Base-by-base conservation (phyloP, 2,329 filamentous ascomycete genomes). In the Fusarium tupiense region DNA sequence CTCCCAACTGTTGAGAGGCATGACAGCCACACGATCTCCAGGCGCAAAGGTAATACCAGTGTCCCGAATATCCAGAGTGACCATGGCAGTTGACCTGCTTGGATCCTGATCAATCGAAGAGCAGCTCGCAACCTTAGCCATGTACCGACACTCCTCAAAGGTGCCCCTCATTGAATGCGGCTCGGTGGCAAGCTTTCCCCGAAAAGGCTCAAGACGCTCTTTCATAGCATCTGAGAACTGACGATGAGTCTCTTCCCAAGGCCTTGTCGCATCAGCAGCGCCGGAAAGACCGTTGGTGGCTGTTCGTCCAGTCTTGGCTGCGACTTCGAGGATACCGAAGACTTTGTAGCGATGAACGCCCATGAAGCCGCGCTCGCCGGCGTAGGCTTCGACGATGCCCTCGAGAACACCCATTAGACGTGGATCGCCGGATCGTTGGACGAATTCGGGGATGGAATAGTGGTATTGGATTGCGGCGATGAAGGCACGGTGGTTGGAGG, bases 321-420 rank as follows among this genome's bases (percentile, higher is more conserved):
- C 87, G 20, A 88, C 84, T 65, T 89, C 87, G 1, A 89, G 83
- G 35, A 89, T 86, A 3, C 87, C 88, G 70, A 88, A 89, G 9
- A 89, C 87, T 74, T 89, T 89, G 77, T 89, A 88, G n/a, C 87
- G 80, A 73, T 89, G 87, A 0, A 85, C 86, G 10, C 88, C 87
- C 87, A 89, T 88, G 75, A 89, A 89, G 1, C 88, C 87, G 26
- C 87, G 82, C 71, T 89, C 87, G 2, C 87, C 88, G 0, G 86
- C 86, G 69, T 89, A 89, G 0, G 87, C 86, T 73, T 89, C 88
- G 3, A 89, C 83, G 6, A 89, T 88, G 1, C 87, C 87, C 64
- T 89, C 87, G 2, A 89, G 69, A 2, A 89, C 86, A 7, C 88
- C 88, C 76, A 87, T 86, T 1, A 89, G 80, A 17, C 86, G 81